These are phyloP conservation scores for Austroboletus festivus DNA, from an alignment of 768 basidiomycete species.

Conservation along the genomic window DNA sequence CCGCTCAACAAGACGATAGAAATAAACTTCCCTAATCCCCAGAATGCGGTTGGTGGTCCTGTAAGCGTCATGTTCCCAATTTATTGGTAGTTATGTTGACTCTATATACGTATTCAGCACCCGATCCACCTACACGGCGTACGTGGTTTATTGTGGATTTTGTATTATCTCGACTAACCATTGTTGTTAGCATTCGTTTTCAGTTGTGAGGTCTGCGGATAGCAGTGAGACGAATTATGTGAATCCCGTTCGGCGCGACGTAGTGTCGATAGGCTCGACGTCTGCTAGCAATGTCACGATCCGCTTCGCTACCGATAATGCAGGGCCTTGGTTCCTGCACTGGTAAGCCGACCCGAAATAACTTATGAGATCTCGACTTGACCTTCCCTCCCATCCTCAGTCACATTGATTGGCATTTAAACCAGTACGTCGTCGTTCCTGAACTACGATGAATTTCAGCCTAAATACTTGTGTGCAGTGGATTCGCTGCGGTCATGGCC, in stretches of 20 bases:
- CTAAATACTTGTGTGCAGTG: conserved; percentile 4
- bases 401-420: conserved; percentile 20
- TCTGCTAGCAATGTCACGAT: conserved; percentile 44
- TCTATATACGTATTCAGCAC: background rate
- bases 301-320: conserved; percentile 60
- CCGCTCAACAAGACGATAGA: conserved; percentile 45
- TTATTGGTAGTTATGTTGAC: background rate
- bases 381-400: background rate
- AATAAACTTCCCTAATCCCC: conserved; percentile 40
- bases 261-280: conserved; percentile 18
- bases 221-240: conserved; percentile 27
- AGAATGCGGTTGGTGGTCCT: conserved; percentile 24
- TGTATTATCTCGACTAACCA: background rate
- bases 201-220: conserved; percentile 33
- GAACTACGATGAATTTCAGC: background rate
- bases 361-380: background rate
- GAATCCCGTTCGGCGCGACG: conserved; percentile 38
- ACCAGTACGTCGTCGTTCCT: conserved; percentile 9
- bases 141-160: background rate
- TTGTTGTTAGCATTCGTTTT: conserved; percentile 31
- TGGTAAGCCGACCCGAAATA: conserved; percentile 23
- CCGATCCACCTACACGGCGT: background rate
- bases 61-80: conserved; percentile 16
- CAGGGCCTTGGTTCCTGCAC: conserved; percentile 55
- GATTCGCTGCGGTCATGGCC: conserved; percentile 16